Conservation (phyloP, 768 basidiomycete species). For the Lepiota venenata region DNA sequence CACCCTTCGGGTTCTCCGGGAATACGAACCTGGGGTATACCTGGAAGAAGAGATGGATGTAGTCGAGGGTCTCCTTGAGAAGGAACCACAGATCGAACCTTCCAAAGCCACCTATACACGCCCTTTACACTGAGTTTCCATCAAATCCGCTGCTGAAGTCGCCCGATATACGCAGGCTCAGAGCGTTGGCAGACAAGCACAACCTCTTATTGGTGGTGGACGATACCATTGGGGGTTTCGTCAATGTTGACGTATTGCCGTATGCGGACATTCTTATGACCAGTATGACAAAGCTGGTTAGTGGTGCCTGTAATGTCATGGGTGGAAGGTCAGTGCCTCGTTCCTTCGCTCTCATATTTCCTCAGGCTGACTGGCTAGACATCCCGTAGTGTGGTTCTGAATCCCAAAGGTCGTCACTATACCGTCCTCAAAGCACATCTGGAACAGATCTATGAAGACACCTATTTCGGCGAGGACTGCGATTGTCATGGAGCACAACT, state of each 20-base stretch:
- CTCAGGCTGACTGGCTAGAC: background rate
- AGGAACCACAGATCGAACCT: conserved; percentile 34
- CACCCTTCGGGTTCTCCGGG: conserved; percentile 89
- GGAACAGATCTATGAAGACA: conserved; percentile 67
- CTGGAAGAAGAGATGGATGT: conserved; percentile 70
- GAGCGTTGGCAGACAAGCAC: conserved; percentile 81
- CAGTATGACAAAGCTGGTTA: conserved; percentile 93
- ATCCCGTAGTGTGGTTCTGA: conserved; percentile 71
- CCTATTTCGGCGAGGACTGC: conserved; percentile 90
- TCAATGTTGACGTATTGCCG: conserved; percentile 87
- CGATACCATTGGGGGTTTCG: conserved; percentile 92
- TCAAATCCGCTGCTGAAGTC: conserved; percentile 93
- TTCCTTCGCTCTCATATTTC: background rate
- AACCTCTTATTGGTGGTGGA: conserved; percentile 89
- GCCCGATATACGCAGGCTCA: conserved; percentile 70
- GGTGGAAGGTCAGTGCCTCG: conserved; percentile 76
- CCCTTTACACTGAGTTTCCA: conserved; percentile 92
- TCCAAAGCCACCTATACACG: conserved; percentile 60
- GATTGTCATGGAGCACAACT: conserved; percentile 97
- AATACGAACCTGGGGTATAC: conserved; percentile 94
- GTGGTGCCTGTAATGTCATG: conserved; percentile 94
- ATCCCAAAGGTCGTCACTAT: conserved; percentile 76
- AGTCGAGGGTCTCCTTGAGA: conserved; percentile 60
- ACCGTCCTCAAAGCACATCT: conserved; percentile 58
- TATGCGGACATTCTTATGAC: conserved; percentile 89